Evolutionary conservation across 176 grass and related monocot species (phyloP), one percentile per base, ranked within the genome.

Genomic region (Musa acuminata): DNA sequence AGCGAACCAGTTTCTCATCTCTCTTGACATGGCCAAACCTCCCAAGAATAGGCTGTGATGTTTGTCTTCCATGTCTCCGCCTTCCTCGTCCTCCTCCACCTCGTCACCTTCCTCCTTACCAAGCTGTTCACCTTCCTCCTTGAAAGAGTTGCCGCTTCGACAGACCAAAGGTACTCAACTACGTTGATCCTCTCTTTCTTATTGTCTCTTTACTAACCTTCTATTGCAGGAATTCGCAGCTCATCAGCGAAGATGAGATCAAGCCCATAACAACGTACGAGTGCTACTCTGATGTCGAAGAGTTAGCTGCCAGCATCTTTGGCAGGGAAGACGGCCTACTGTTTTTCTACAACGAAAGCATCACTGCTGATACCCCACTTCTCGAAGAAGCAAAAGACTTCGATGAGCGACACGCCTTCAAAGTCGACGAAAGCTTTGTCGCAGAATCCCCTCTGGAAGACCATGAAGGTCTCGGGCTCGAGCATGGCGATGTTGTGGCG

Each of bases 261-360:
- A 60, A 62, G 53, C 57, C 27, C 50, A 0, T 43, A 6, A 48
- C 64, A 59, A 75, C 64, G 4, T 72, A 81, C 0, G 80, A 75
- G 17, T 13, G 22, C 20, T 19, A 9, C 51, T 77, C 62, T 22
- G 64, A 48, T 8, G n/a, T 53, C n/a, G 70, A 72, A 13, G 67
- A 71, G 50, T 17, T 27, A 50, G 49, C 43, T 16, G 6, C 48
- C 25, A 43, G 9, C 4, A 52, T 71, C 60, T 8, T 75, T n/a
- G 64, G 35, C 52, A 73, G 55, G 2, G 73, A 82, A 22, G 57
- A 69, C 17, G 82, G 72, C 19, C 72, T 66, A 24, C 43, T 91
- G 55, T 91, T 86, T 49, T 94, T 91, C 86, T 89, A 88, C 86
- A 74, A 87, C 79, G 90, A 89, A 80, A 85, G 83, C 52, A 75